Evolutionary conservation across 805 yeast species (phyloP).

Genomic region (Barnettozyma siamensis): DNA sequence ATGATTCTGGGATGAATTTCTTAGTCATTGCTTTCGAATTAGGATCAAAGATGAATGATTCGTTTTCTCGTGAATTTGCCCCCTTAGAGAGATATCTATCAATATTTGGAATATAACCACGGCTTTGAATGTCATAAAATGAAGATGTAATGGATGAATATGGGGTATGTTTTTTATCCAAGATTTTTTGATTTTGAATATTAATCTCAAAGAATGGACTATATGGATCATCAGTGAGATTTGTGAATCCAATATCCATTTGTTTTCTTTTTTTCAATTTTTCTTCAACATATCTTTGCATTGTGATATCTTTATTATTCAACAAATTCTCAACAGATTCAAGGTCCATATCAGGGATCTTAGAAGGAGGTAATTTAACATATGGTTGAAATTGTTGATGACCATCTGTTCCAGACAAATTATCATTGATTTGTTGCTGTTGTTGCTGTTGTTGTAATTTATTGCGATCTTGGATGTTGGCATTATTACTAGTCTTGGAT

Average conservation of each 20-base stretch:
- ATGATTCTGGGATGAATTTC: constrained; percentile 29
- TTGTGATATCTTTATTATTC: constrained; percentile 68
- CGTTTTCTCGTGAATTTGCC: constrained; percentile 25
- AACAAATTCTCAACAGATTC: constrained; percentile 74
- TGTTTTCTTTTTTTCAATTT: constrained; percentile 66
- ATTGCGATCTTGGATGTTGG: constrained; percentile 15
- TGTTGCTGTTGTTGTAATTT: constrained; percentile 10
- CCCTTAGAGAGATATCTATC: constrained; percentile 23
- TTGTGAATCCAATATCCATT: constrained; percentile 66
- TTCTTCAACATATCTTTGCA: constrained; percentile 80
- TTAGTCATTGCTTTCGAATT: constrained; percentile 21
- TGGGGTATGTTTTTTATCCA: constrained; percentile 63
- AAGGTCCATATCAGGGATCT: constrained; percentile 88
- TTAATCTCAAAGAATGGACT: constrained; percentile 75
- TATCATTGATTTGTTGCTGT: constrained; percentile 6
- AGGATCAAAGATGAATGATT: constrained; percentile 23
- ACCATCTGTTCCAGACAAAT: constrained; percentile 20
- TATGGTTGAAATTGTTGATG: constrained; percentile 55
- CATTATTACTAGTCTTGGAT: constrained; percentile 15
- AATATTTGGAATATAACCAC: constrained; percentile 38
- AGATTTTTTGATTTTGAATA: constrained; percentile 39
- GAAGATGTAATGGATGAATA: constrained; percentile 74
- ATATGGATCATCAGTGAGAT: constrained; percentile 80
- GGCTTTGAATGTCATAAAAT: constrained; percentile 56
- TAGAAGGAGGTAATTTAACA: constrained; percentile 82